These are phyloP conservation scores for Hypoxylon sp. DNA, from an alignment of 2,329 filamentous ascomycete genomes.

Conservation along the genomic window DNA sequence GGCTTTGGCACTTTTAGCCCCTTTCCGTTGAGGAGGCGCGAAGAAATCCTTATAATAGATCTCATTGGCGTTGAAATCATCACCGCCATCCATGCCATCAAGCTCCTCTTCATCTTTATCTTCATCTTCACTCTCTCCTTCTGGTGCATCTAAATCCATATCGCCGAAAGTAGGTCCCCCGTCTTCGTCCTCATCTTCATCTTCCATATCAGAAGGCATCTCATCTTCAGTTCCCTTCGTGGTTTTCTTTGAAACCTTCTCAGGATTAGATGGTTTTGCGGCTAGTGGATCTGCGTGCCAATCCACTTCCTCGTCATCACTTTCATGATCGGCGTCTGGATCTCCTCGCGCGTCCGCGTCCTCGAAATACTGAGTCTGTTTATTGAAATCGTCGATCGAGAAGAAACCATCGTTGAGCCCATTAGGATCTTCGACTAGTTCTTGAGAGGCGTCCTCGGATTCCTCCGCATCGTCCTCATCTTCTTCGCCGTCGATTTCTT, in stretches of 20 bases:
- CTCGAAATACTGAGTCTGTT: conserved; percentile 89
- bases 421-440: conserved; percentile 78
- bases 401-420: conserved; percentile 98
- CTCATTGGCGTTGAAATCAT: conserved; percentile 80
- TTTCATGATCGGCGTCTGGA: conserved; percentile 77
- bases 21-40: conserved; percentile 82
- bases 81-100: conserved; percentile 69
- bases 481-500: conserved; percentile 55
- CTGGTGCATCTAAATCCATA: conserved; percentile 77
- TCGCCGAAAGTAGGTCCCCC: conserved; percentile 87
- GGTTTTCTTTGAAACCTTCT: conserved; percentile 51
- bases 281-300: conserved; percentile 84
- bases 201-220: conserved; percentile 56
- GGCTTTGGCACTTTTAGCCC: conserved; percentile 65
- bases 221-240: conserved; percentile 57
- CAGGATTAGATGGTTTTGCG: conserved; percentile 46
- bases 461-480: conserved; percentile 62
- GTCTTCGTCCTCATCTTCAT: conserved; percentile 76
- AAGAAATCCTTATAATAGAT: conserved; percentile 96
- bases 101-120: conserved; percentile 64
- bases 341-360: conserved; percentile 84
- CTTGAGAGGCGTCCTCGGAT: conserved; percentile 63
- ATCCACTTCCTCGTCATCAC: conserved; percentile 88
- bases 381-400: conserved; percentile 97
- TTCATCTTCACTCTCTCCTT: conserved; percentile 72